These are phyloP conservation scores for Cyberlindnera meyerae DNA, from an alignment of 805 yeast species.

Conservation along the genomic window DNA sequence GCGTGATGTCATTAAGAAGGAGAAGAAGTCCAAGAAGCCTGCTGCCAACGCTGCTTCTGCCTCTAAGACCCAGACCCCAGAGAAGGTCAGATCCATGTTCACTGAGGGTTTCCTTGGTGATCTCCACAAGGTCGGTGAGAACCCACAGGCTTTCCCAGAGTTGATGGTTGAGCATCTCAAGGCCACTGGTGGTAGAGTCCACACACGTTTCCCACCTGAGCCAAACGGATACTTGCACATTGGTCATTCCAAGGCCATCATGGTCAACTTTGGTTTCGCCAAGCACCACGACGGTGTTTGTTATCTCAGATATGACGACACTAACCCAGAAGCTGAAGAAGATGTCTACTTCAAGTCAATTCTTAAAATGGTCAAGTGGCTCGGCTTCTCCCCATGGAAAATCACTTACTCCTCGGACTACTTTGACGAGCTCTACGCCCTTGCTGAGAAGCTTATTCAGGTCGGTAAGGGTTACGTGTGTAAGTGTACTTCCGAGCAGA, in stretches of 20 bases:
- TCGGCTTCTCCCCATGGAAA: constrained; percentile 92
- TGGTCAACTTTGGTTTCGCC: constrained; percentile 98
- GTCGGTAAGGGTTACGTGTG: constrained; percentile 83
- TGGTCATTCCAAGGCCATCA: constrained; percentile 97
- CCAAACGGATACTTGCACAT: constrained; percentile 97
- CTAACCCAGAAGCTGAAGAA: constrained; percentile 98
- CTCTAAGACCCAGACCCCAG: constrained; percentile 21
- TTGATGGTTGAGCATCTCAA: constrained; percentile 75
- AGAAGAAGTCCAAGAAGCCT: constrained; percentile 57
- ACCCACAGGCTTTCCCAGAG: constrained; percentile 86
- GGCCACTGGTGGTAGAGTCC: constrained; percentile 76
- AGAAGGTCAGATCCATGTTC: constrained; percentile 68
- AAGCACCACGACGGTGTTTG: constrained; percentile 81
- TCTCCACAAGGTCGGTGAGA: constrained; percentile 91
- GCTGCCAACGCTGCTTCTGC: constrained; percentile 25
- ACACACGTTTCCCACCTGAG: constrained; percentile 97
- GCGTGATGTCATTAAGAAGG: constrained; percentile 78
- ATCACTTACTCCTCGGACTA: constrained; percentile 95
- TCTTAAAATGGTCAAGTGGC: constrained; percentile 81
- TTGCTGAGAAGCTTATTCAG: constrained; percentile 78
- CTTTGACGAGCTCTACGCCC: constrained; percentile 79
- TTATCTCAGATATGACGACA: constrained; percentile 91
- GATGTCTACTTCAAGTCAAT: constrained; percentile 85
- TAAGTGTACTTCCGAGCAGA: constrained; percentile 88
- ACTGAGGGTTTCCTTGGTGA: constrained; percentile 94